These are phyloP conservation scores for Hymenoscyphus salicellus DNA, from an alignment of 2,329 filamentous ascomycete species.

Conservation along the genomic window DNA sequence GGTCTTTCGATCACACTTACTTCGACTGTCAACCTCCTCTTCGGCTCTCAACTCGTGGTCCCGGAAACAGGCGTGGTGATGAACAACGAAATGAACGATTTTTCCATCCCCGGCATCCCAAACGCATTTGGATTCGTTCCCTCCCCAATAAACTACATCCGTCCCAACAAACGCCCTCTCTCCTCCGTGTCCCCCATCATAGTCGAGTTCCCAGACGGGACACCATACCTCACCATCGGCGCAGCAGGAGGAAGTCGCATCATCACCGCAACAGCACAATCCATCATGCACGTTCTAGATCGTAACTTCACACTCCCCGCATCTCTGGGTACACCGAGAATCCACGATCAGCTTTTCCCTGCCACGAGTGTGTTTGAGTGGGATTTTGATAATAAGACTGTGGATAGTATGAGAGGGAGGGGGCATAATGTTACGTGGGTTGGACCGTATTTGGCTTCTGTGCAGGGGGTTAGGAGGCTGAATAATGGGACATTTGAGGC, in stretches of 20 bases:
- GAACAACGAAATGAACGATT: slow-evolving; percentile 72
- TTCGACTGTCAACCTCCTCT: slow-evolving; percentile 84
- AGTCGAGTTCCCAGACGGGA: slow-evolving; percentile 62
- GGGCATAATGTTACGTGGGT: slow-evolving; percentile 75
- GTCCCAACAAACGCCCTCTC: slow-evolving; percentile 75
- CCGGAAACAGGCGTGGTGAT: slow-evolving; percentile 57
- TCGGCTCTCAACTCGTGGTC: slow-evolving; percentile 75
- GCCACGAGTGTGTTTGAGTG: slow-evolving; percentile 67
- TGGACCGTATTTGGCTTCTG: slow-evolving; percentile 59
- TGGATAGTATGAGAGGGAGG: slow-evolving; percentile 57
- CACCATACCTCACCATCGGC: slow-evolving; percentile 66
- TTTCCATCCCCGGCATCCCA: slow-evolving; percentile 72
- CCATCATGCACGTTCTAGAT: slow-evolving; percentile 70
- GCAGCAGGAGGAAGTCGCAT: slow-evolving; percentile 81
- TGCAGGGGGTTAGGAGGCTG: slow-evolving; percentile 64
- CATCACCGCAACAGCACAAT: slow-evolving; percentile 74
- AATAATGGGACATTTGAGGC: slow-evolving; percentile 71
- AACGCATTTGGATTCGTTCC: slow-evolving; percentile 88
- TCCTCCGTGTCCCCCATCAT: slow-evolving; percentile 81
- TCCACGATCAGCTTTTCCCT: slow-evolving; percentile 82
- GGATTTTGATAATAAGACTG: slow-evolving; percentile 61
- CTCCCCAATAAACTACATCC: slow-evolving; percentile 75
- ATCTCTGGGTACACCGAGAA: slow-evolving; percentile 63
- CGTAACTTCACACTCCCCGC: slow-evolving; percentile 55
- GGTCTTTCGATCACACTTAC: slow-evolving; percentile 80